Evolutionary conservation across 2,329 filamentous ascomycete genomes (phyloP), one percentile per base, ranked within the genome.

Genomic region (Ascochyta rabiei): DNA sequence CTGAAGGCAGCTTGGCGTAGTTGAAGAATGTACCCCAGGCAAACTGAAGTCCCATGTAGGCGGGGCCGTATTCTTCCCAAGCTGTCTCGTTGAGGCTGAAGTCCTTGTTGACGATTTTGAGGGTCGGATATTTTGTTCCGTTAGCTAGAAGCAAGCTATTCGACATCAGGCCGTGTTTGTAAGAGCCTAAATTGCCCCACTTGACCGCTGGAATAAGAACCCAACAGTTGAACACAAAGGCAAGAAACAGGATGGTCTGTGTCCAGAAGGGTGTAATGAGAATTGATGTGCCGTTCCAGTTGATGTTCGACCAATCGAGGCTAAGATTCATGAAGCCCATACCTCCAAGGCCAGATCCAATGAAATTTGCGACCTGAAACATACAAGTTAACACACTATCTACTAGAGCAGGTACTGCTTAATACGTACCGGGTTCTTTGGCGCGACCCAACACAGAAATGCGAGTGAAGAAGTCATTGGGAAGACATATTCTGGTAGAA

Each of bases 401-500:
- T 6, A 10, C 6, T 3, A 5, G 23, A n/a, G 15, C 6, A 26
- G 4, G 10, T 2, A 23, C 8, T 2, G 6, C 13, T n/a, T 9
- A 16, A 19, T 8, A 31, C 40, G 3, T 30, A 81, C 77, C 2
- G 77, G 69, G 60, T 85, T 86, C 15, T 77, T 76, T 1, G 84
- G 84, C 2, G 84, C 84, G 2, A 87, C 83, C 84, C 84, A 87
- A 71, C 85, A 87, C 5, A 87, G 76, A 45, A 86, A 85, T 2
- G 84, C 83, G 7, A 87, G 75, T 0, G 84, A 86, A 7, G 80
- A 82, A 1, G 85, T 75, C 66, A 87, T 82, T 0, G 84, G 84
- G 52, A 86, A 86, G 1, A 82, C 77, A 47, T 80, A 87, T 64
- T 87, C 84, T 0, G 84, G 84, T 0, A 87, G 70, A 56, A 87